Base-by-base conservation (phyloP, 163 green algal genomes). In the Scenedesmus sp. region DNA sequence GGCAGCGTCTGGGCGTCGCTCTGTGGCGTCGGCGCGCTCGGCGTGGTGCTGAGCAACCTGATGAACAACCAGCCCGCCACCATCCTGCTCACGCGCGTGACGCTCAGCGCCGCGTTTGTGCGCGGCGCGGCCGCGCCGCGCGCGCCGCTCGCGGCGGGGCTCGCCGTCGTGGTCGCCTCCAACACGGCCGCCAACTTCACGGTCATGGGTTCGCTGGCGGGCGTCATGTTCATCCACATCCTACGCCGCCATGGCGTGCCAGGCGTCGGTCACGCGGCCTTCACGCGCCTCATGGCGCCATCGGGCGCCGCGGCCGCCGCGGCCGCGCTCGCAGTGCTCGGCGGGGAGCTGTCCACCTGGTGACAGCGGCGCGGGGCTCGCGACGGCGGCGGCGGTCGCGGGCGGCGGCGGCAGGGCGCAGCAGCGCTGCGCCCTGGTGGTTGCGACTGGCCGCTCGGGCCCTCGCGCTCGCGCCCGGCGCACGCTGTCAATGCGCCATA, bases 41-140 rank as follows among this genome's bases (percentile, higher is more conserved):
- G 70, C 4, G 53, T 88, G 22, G 15, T 54, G 31, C 60, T 89
- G 2, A 64, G 71, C 28, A 90, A 90, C 69, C 34, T 83, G 20
- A 77, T 85, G 51, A 88, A 87, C 77, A 90, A 90, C 74, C 81
- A 90, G 85, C 85, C 85, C 11, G 85, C 86, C 76, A 88, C 85
- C 20, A 88, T 90, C 63, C 63, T 88, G n/a, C 72, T 90, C 22
- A 90, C 85, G 7, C 60, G 74, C 0, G 77, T 85, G 15, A 69
- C 42, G 24, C 36, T 87, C 28, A 64, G 71, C 45, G 63, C 69
- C 6, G 45, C 17, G 0, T 86, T 86, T 34, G 34, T 33, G n/a
- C 33, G 24, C 1, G 47, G 22, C 1, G 4, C 10, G 22, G 74
- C 34, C 28, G 58, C 7, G 18, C 7, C 29, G 29, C 14, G 29